Conservation (phyloP, 768 basidiomycete species). For the Termitomyces titanicus region DNA sequence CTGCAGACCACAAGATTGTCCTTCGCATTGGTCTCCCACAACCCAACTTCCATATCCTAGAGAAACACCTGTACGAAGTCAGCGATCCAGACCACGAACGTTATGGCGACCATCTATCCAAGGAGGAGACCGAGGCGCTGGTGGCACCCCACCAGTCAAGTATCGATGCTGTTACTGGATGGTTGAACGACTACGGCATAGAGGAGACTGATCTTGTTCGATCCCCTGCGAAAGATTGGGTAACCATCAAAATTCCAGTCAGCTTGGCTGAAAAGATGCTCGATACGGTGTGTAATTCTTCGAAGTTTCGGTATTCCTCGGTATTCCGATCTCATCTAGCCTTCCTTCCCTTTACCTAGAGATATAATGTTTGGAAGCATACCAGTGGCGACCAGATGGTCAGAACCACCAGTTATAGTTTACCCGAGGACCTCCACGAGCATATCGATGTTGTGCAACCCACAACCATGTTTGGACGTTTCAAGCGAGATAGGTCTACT, state of each 20-base stretch:
- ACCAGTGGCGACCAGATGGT: constrained; percentile 50
- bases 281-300: constrained; percentile 47
- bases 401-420: constrained; percentile 67
- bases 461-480: constrained; percentile 57
- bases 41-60: constrained; percentile 44
- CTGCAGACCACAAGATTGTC: constrained; percentile 41
- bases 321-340: neutral
- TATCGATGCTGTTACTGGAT: constrained; percentile 51
- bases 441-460: constrained; percentile 71
- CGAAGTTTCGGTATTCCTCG: neutral
- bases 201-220: constrained; percentile 41
- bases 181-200: constrained; percentile 58
- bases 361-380: constrained; percentile 63
- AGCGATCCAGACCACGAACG: constrained; percentile 52
- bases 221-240: constrained; percentile 70
- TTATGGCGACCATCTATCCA: constrained; percentile 57
- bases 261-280: constrained; percentile 64
- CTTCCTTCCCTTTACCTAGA: constrained; percentile 38
- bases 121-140: constrained; percentile 60
- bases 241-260: constrained; percentile 56
- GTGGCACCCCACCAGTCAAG: constrained; percentile 56
- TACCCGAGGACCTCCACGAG: constrained; percentile 53
- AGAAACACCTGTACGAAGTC: constrained; percentile 53
- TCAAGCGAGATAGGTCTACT: constrained; percentile 36
- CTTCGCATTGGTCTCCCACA: constrained; percentile 60